phyloP scores from a whole-genome alignment of 345 rosid genomes.

The Hibiscus trionum region DNA sequence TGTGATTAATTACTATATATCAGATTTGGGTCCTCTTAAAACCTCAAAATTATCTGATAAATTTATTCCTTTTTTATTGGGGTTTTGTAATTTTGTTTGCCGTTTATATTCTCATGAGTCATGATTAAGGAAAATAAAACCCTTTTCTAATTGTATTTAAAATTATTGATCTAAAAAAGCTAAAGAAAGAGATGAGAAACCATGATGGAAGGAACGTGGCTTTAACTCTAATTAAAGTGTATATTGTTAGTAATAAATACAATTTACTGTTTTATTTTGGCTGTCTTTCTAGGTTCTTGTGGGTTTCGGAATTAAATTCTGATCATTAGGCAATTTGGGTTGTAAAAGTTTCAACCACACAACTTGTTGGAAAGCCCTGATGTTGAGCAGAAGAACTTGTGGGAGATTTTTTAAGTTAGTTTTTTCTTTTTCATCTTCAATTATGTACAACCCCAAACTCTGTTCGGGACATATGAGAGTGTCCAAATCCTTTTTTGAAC shows the following conservation, averaged over 20 bases:
- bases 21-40: background rate
- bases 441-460: background rate
- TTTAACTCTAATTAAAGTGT: background rate
- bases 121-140: too few relatives aligned
- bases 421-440: background rate
- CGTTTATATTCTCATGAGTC: too few relatives aligned
- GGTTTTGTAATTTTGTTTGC: background rate
- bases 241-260: too few relatives aligned
- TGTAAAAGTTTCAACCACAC: background rate
- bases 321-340: background rate
- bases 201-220: background rate
- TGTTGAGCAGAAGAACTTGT: background rate
- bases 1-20: background rate
- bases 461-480: background rate
- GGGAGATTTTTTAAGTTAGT: background rate
- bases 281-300: background rate
- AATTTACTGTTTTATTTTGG: too few relatives aligned
- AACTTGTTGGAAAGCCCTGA: background rate
- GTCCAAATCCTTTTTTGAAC: too few relatives aligned
- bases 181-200: background rate
- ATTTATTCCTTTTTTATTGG: background rate
- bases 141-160: too few relatives aligned
- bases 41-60: background rate
- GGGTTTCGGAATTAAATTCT: background rate
- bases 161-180: too few relatives aligned